Conservation (phyloP, 805 yeast species). For the Candida maris region DNA sequence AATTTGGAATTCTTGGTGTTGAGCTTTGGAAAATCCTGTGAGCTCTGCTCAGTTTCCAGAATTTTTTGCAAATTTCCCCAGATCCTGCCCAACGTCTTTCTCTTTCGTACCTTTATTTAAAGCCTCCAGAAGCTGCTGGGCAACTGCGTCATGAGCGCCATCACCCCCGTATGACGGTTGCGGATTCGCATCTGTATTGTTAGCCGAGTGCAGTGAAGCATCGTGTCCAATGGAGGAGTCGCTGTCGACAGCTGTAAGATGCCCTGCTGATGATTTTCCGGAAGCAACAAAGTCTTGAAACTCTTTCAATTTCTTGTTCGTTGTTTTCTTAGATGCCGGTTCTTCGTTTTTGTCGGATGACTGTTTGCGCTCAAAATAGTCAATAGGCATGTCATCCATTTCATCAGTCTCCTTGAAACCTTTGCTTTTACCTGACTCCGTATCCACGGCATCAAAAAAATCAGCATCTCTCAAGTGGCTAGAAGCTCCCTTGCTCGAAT, state of each 20-base stretch:
- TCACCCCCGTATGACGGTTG: not conserved
- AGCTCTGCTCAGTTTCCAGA: too few relatives aligned
- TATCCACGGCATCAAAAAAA: constrained; percentile 15
- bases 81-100: constrained; percentile 1
- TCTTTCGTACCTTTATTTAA: constrained; percentile 4
- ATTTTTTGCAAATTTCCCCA: too few relatives aligned
- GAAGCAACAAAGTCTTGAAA: constrained; percentile 18
- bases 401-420: constrained; percentile 27
- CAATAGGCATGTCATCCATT: constrained; percentile 8
- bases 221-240: constrained; percentile 19
- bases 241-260: constrained; percentile 13
- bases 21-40: constrained; percentile 89
- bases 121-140: constrained; percentile 10
- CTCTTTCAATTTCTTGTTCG: constrained; percentile 14
- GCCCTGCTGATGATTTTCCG: constrained; percentile 11
- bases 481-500: not conserved
- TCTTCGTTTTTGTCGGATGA: too few relatives aligned
- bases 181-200: constrained; percentile 2
- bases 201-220: constrained; percentile 3
- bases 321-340: constrained; percentile 6
- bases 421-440: constrained; percentile 19
- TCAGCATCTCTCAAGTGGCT: constrained; percentile 18
- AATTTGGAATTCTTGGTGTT: constrained; percentile 69
- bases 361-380: too few relatives aligned
- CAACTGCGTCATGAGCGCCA: constrained; percentile 10